phyloP scores from a whole-genome alignment of 176 grass and related monocot genomes.

The Poa pratensis region DNA sequence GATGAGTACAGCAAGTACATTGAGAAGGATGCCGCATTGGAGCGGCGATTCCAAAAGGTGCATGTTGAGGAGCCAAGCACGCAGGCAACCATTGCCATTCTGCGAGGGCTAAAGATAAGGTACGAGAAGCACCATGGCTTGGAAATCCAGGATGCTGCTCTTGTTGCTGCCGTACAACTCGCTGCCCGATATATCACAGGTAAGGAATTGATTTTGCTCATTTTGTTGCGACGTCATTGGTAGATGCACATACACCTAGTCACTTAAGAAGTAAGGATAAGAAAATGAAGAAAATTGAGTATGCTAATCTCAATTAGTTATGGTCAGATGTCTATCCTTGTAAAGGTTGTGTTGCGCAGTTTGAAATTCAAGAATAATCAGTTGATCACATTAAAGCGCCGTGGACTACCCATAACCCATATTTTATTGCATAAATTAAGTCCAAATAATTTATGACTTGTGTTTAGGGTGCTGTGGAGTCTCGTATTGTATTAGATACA shows the following conservation, averaged over 20 bases:
- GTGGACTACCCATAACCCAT: background rate
- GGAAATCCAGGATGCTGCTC: constrained; percentile 22
- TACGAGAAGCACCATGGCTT: constrained; percentile 36
- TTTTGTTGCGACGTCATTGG: background rate
- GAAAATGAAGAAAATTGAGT: background rate
- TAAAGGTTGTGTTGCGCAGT: background rate
- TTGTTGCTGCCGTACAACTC: constrained; percentile 25
- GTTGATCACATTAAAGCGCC: background rate
- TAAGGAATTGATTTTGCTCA: background rate
- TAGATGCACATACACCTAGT: background rate
- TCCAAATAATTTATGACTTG: background rate
- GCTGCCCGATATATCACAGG: constrained; percentile 28
- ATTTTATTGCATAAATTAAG: background rate
- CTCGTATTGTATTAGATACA: too few species aligned
- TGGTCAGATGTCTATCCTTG: background rate
- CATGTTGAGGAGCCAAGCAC: constrained; percentile 24
- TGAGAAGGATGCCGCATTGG: constrained; percentile 38
- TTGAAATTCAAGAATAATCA: too few species aligned
- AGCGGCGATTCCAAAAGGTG: constrained; percentile 48
- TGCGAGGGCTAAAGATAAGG: constrained; percentile 17
- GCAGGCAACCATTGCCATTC: constrained; percentile 23
- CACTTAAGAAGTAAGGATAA: background rate
- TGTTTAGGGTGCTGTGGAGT: too few species aligned
- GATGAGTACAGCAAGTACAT: constrained; percentile 41
- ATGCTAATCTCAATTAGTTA: background rate